Percentiles rank a stretch among this genome's conserved stretches.
Evolutionary conservation across 2,329 filamentous ascomycete species (phyloP).

Genomic region (Phialocephala subalpina): DNA sequence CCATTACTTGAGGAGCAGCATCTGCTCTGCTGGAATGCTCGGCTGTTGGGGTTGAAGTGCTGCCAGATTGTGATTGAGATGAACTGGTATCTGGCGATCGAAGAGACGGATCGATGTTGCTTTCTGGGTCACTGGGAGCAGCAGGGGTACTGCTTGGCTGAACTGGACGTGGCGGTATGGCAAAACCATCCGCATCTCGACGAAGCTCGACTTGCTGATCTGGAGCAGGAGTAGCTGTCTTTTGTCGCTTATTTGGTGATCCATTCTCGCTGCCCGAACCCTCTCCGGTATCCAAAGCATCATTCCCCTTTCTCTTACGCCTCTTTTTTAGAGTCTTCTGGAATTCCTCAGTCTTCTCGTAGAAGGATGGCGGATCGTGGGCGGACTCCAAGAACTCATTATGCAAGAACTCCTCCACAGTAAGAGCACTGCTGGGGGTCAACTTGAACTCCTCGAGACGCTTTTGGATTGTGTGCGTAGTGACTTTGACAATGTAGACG

Average conservation of each 20-base stretch:
- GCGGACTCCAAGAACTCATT: constrained; percentile 75
- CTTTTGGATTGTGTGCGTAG: constrained; percentile 90
- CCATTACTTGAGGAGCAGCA: no score
- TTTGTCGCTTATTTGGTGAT: constrained; percentile 35
- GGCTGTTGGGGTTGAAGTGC: no score
- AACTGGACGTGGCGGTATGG: constrained; percentile 61
- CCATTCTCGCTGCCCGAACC: constrained; percentile 28
- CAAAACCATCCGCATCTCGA: constrained; percentile 73
- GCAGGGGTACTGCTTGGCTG: constrained; percentile 21
- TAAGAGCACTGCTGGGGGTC: constrained; percentile 84
- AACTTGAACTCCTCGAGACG: constrained; percentile 91
- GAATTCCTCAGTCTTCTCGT: constrained; percentile 69
- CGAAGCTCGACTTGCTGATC: constrained; percentile 47
- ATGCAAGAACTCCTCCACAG: constrained; percentile 84
- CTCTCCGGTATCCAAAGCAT: constrained; percentile 35
- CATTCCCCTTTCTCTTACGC: constrained; percentile 33
- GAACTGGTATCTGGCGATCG: constrained; percentile 11
- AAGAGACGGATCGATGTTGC: constrained; percentile 8
- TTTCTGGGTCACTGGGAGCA: background rate
- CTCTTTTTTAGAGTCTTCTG: constrained; percentile 58
- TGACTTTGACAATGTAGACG: constrained; percentile 98
- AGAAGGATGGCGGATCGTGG: constrained; percentile 86
- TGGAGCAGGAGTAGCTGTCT: constrained; percentile 30
- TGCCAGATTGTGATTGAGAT: no score
- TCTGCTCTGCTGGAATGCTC: no score